A percentile compares a stretch with the other conserved stretches of the same genome.
Evolutionary conservation across 179 eudicot genomes (phyloP).

Genomic region (Drosera spatulata): DNA sequence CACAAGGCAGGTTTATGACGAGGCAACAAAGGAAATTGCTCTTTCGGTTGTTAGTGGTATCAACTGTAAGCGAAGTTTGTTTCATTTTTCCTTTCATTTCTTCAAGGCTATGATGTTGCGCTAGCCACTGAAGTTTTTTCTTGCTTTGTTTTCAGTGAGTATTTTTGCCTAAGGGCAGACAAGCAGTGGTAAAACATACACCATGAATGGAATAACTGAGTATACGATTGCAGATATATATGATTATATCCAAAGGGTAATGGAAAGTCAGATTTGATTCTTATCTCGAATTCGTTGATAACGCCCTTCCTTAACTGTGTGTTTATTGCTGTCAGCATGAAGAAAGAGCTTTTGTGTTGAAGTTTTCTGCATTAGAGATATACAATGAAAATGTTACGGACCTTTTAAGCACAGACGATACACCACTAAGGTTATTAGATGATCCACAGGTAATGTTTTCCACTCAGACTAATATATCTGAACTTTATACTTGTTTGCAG

Average conservation of each 20-base stretch:
- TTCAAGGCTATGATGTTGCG: background rate
- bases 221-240: slow-evolving; percentile 80
- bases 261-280: slow-evolving; percentile 1
- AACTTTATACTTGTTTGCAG: background rate
- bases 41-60: slow-evolving; percentile 89
- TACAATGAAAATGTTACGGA: slow-evolving; percentile 92
- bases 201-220: slow-evolving; percentile 78
- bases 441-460: slow-evolving; percentile 65
- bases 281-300: slow-evolving; percentile 3
- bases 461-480: background rate
- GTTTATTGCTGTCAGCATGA: slow-evolving; percentile 45
- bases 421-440: slow-evolving; percentile 71
- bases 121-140: slow-evolving; percentile 4
- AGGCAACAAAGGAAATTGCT: slow-evolving; percentile 78
- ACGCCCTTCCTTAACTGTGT: slow-evolving; percentile 7
- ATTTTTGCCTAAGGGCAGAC: slow-evolving; percentile 97
- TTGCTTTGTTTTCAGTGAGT: slow-evolving; percentile 40
- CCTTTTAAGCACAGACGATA: slow-evolving; percentile 63
- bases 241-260: slow-evolving; percentile 69
- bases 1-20: slow-evolving; percentile 76
- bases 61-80: slow-evolving; percentile 51
- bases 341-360: slow-evolving; percentile 80
- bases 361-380: slow-evolving; percentile 93
- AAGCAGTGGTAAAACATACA: slow-evolving; percentile 95
- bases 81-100: slow-evolving; percentile 1